These are phyloP conservation scores for Mycena maculata DNA, from an alignment of 768 basidiomycete genomes.

Conservation along the genomic window DNA sequence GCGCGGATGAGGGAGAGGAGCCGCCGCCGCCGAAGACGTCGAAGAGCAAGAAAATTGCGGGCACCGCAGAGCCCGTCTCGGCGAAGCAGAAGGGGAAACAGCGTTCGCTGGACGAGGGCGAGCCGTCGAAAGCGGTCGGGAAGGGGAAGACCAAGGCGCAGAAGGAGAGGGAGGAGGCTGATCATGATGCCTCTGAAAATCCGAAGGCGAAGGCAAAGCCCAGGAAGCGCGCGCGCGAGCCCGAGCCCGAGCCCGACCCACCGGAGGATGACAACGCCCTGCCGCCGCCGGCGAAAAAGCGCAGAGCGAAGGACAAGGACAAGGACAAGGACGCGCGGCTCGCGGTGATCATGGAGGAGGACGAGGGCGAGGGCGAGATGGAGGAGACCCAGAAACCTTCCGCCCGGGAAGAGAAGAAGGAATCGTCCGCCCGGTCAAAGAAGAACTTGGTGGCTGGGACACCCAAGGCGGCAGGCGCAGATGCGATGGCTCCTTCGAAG, in stretches of 20 bases:
- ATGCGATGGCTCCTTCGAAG: neutral
- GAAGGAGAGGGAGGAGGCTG: neutral
- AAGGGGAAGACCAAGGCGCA: neutral
- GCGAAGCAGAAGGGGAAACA: slow-evolving; percentile 13
- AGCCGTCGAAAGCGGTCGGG: neutral
- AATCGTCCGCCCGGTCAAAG: neutral
- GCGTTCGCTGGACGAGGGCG: neutral
- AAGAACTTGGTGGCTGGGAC: neutral
- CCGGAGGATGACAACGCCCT: neutral
- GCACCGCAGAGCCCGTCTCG: neutral
- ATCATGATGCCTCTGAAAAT: neutral
- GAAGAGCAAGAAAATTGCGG: neutral
- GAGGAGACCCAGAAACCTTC: neutral
- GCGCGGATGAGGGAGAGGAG: slow-evolving; percentile 4
- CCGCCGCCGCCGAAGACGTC: slow-evolving; percentile 2
- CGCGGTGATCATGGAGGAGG: slow-evolving; percentile 28
- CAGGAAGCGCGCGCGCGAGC: neutral
- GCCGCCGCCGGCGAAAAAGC: slow-evolving; percentile 3
- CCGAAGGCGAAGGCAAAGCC: slow-evolving; percentile 24
- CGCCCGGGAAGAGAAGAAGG: neutral
- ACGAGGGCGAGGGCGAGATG: slow-evolving; percentile 25
- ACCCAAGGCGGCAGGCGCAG: neutral
- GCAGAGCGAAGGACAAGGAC: neutral
- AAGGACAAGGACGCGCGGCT: slow-evolving; percentile 7
- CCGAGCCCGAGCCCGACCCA: neutral